These are phyloP conservation scores for Paracoccidioides brasiliensis DNA, from an alignment of 2,329 filamentous ascomycete genomes.

Conservation along the genomic window DNA sequence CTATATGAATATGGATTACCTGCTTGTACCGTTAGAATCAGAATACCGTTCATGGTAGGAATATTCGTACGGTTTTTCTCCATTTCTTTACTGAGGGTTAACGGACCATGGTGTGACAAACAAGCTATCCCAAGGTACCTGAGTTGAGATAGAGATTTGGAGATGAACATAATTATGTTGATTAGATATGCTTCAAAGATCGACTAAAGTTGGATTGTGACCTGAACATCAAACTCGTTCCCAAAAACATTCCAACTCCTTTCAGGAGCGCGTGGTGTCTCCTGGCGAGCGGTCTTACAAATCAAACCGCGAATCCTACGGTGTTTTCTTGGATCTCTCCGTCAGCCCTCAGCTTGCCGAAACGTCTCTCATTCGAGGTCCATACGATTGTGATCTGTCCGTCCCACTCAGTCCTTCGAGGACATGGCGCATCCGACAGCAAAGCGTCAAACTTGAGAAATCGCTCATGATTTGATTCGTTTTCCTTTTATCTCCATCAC, in stretches of 20 bases:
- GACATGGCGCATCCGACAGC: not conserved
- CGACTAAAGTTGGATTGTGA: not conserved
- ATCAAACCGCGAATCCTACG: not conserved
- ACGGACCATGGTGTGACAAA: not conserved
- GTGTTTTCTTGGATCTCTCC: not conserved
- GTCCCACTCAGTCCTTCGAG: not conserved
- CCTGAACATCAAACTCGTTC: not conserved
- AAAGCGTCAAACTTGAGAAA: not conserved
- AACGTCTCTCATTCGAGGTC: not conserved
- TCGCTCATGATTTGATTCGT: not conserved
- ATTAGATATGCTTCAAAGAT: not conserved
- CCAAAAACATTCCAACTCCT: not conserved
- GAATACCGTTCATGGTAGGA: not conserved
- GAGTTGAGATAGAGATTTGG: not conserved
- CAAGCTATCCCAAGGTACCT: not conserved
- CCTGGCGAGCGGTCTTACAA: not conserved
- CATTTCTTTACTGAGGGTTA: not conserved
- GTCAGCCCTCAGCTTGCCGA: not conserved
- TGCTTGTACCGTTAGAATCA: not conserved
- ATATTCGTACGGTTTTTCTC: not conserved
- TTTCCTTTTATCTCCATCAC: not conserved
- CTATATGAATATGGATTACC: no score
- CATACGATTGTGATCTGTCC: not conserved
- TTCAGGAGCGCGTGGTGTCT: not conserved
- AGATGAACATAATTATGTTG: not conserved